Evolutionary conservation across 2,329 filamentous ascomycete genomes (phyloP).

Genomic region (Dothistroma pini): DNA sequence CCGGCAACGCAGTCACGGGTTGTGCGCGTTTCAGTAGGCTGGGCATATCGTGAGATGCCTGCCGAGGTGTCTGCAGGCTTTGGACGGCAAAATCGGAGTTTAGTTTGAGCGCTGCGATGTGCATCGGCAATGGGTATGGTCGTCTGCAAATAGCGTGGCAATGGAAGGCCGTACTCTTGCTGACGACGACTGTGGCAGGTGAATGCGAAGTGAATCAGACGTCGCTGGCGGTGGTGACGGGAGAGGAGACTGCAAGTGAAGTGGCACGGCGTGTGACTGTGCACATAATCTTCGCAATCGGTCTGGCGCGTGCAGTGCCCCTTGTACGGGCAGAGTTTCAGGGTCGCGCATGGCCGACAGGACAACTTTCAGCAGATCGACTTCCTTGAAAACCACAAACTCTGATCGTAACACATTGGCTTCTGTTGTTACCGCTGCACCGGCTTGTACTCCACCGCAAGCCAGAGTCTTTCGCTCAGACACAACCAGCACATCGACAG

Average conservation of each 20-base stretch:
- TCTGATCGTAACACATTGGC: neutral
- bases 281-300: too few relatives aligned
- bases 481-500: constrained; percentile 7
- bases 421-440: neutral
- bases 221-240: too few relatives aligned
- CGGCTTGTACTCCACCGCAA: constrained; percentile 37
- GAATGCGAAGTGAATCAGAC: too few relatives aligned
- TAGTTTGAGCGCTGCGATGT: neutral
- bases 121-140: neutral
- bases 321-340: too few relatives aligned
- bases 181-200: neutral
- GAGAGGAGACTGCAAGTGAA: too few relatives aligned
- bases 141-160: too few relatives aligned
- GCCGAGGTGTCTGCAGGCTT: neutral
- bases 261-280: too few relatives aligned
- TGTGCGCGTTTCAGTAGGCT: too few relatives aligned
- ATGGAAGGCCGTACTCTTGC: neutral
- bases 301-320: too few relatives aligned
- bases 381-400: neutral
- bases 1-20: too few relatives aligned
- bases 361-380: neutral
- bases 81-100: neutral
- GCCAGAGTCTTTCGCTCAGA: constrained; percentile 18
- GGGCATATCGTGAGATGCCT: neutral
- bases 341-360: neutral